These are phyloP conservation scores for Aspergillus melleus DNA, from an alignment of 2,329 filamentous ascomycete genomes.

Conservation along the genomic window DNA sequence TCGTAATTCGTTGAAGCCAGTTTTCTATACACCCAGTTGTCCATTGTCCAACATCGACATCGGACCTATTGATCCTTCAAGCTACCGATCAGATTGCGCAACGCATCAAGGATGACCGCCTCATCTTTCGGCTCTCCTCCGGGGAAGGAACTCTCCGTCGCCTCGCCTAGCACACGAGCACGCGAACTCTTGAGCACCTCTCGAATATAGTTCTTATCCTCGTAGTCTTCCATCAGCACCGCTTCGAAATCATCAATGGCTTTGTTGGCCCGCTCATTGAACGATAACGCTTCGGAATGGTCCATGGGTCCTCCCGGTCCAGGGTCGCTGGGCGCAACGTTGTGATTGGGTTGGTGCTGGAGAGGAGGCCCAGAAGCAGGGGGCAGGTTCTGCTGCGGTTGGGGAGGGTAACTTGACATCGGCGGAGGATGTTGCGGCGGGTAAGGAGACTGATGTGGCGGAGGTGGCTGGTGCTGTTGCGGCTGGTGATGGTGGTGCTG, in stretches of 20 bases:
- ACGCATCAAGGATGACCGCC: constrained; percentile 43
- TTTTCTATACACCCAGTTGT: neutral
- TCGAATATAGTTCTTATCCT: constrained; percentile 47
- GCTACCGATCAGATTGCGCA: constrained; percentile 41
- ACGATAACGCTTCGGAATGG: constrained; percentile 35
- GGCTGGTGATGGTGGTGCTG: constrained; percentile 17
- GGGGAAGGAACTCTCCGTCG: constrained; percentile 44
- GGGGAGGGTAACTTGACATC: constrained; percentile 15
- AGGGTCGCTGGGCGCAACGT: constrained; percentile 21
- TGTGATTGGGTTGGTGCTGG: constrained; percentile 19
- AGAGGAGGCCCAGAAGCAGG: constrained; percentile 14
- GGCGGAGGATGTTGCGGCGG: constrained; percentile 20
- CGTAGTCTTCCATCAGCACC: constrained; percentile 46
- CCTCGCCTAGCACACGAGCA: constrained; percentile 40
- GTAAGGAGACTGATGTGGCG: constrained; percentile 20
- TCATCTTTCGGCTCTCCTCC: constrained; percentile 47
- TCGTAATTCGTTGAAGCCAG: constrained; percentile 19
- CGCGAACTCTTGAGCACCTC: constrained; percentile 46
- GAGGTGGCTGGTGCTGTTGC: constrained; percentile 22
- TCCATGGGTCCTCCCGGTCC: constrained; percentile 18
- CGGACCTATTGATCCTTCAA: constrained; percentile 34
- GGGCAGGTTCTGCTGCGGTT: constrained; percentile 20
- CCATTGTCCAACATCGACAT: neutral
- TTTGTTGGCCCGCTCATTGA: constrained; percentile 43
- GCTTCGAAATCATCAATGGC: constrained; percentile 47